These are phyloP conservation scores for Oryza coarctata DNA, from an alignment of 176 grass and related monocot species.

Conservation along the genomic window DNA sequence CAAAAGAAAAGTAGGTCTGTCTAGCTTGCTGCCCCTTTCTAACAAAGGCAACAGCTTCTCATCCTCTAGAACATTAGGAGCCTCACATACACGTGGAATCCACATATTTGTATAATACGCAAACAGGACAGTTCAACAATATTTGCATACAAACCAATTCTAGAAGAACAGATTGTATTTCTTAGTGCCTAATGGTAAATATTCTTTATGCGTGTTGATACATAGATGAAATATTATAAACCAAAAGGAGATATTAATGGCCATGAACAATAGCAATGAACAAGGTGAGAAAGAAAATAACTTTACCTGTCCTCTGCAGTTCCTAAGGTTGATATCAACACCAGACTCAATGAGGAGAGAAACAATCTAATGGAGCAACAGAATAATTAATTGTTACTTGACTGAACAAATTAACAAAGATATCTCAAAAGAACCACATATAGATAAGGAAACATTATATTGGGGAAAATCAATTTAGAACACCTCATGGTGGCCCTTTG, in stretches of 20 bases:
- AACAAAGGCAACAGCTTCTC: constrained; percentile 4
- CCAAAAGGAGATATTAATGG: neutral
- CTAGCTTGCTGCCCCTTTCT: neutral
- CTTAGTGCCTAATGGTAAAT: neutral
- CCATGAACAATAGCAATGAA: neutral
- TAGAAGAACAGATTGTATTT: neutral
- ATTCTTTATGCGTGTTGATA: constrained; percentile 4
- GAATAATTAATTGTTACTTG: constrained; percentile 29
- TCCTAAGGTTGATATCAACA: constrained; percentile 84
- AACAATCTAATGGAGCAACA: constrained; percentile 56
- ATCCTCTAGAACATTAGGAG: neutral
- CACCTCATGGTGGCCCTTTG: constrained; percentile 93
- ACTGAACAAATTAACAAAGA: constrained; percentile 1
- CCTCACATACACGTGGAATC: constrained; percentile 20
- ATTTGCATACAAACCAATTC: neutral
- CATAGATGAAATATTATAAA: constrained; percentile 5
- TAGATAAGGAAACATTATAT: constrained; percentile 5
- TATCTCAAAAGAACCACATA: neutral
- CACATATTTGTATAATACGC: constrained; percentile 2
- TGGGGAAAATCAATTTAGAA: constrained; percentile 19
- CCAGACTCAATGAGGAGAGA: constrained; percentile 90
- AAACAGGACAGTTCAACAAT: neutral
- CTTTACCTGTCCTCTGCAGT: constrained; percentile 82
- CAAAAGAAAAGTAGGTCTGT: neutral
- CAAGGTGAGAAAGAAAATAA: constrained; percentile 17